Base-by-base conservation (phyloP, 148 eudicot genomes). In the Hydrangea macrophylla region DNA sequence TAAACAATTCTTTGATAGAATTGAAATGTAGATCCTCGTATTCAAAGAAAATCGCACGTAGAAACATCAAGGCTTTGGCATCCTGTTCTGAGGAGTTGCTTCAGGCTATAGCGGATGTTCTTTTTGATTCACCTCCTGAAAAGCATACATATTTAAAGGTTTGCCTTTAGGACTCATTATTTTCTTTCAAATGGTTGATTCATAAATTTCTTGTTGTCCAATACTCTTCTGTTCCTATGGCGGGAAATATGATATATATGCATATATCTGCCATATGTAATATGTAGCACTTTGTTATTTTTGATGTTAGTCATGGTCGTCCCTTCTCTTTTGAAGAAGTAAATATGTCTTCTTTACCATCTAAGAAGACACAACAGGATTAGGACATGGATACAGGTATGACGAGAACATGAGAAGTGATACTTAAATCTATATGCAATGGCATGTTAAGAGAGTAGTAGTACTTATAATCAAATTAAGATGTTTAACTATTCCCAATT, bases 91-190 rank as follows among this genome's bases (percentile, higher is more conserved):
- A 67, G 67, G 88, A 87, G 70, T 71, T 92, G 80, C 85, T 92
- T 54, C 76, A 76, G 74, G 76, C 86, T 64, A 69, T 92, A 61
- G 72, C 75, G 33, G 72, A 76, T 55, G 68, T 84, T 44, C 81
- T 92, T 40, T 75, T 87, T 60, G 79, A 69, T 72, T 73, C 84
- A 72, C 70, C 88, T 64, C 80, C 81, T 58, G 76, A 75, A 39
- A 77, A 79, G 36, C 89, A 83, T 20, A 53, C 63, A 24, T 70
- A 54, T 76, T 56, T 92, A 32, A 89, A 89, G 93, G 97, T 88
- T 69, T 36, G 1, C 39, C 42, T 58, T n/a, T 18, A 7, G 6
- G n/a, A 30, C 39, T 58, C 5, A 17, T 7, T 44, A 7, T 11
- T 9, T 36, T 55, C 37, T 30, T 54, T 70, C 60, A 36, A 39